These are phyloP conservation scores for Carex parvula DNA, from an alignment of 176 grass and related monocot species.

Conservation along the genomic window DNA sequence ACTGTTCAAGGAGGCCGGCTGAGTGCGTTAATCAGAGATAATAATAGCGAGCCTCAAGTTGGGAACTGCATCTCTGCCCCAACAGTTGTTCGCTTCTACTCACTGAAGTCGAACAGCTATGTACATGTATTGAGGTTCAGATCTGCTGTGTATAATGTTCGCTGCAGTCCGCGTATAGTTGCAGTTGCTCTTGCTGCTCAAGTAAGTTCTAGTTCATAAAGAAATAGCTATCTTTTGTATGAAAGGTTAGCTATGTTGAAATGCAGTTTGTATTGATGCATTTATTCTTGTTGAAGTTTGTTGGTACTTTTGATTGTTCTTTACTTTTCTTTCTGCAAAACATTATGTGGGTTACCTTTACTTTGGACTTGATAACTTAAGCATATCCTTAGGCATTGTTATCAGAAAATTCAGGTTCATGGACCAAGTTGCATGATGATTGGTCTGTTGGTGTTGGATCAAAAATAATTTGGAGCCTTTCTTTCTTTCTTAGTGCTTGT, in stretches of 20 bases:
- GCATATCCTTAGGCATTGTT: not conserved
- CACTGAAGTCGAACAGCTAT: slow-evolving; percentile 84
- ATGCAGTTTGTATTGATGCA: not conserved
- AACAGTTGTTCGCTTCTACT: slow-evolving; percentile 94
- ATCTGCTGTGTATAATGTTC: slow-evolving; percentile 96
- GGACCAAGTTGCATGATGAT: not conserved
- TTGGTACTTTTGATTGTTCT: not conserved
- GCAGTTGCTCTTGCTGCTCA: slow-evolving; percentile 96
- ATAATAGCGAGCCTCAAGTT: slow-evolving; percentile 51
- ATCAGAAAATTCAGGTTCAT: not conserved
- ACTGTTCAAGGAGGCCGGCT: slow-evolving; percentile 86
- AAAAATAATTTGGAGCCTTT: not conserved
- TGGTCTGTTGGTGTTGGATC: not conserved
- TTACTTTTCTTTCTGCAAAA: not conserved
- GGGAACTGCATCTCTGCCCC: slow-evolving; percentile 59
- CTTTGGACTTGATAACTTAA: not conserved
- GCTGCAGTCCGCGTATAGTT: slow-evolving; percentile 84
- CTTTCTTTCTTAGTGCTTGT: not conserved
- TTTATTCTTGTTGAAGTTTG: not conserved
- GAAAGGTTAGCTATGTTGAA: not conserved
- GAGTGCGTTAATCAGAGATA: slow-evolving; percentile 92
- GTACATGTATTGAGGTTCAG: slow-evolving; percentile 90
- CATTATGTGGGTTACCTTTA: not conserved
- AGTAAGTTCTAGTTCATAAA: slow-evolving; percentile 53
- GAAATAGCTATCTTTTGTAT: slow-evolving; percentile 8